phyloP scores from a whole-genome alignment of 306 rosid genomes.

The Acmispon strigosus region DNA sequence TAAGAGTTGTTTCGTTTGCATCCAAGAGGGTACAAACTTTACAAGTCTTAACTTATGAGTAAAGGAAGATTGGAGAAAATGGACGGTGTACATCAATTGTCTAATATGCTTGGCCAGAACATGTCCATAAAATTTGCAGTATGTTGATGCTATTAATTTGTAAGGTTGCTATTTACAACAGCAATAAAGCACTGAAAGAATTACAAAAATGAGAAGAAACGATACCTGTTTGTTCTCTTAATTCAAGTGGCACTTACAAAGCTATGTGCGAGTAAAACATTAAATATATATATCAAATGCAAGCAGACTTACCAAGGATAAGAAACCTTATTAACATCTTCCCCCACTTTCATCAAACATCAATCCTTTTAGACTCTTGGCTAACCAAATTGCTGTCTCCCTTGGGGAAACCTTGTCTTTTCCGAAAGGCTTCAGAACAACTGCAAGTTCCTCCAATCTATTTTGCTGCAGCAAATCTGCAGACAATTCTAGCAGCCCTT shows the following conservation, averaged over 20 bases:
- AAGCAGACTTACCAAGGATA: constrained; percentile 25
- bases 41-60: too few relatives aligned
- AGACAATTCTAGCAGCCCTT: constrained; percentile 80
- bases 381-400: constrained; percentile 97
- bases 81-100: not conserved
- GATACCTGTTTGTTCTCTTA: constrained; percentile 23
- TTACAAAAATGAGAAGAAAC: constrained; percentile 16
- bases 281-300: constrained; percentile 16
- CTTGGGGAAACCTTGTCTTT: constrained; percentile 89
- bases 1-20: too few relatives aligned
- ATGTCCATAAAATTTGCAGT: not conserved
- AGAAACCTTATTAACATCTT: constrained; percentile 37
- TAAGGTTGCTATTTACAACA: constrained; percentile 57
- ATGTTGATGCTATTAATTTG: constrained; percentile 26
- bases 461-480: constrained; percentile 79
- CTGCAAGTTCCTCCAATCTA: constrained; percentile 77
- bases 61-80: not conserved
- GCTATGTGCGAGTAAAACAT: constrained; percentile 18
- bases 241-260: constrained; percentile 33
- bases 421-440: constrained; percentile 86
- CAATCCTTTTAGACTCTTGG: constrained; percentile 91
- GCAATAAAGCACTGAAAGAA: constrained; percentile 43
- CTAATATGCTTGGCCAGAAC: not conserved
- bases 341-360: constrained; percentile 56
- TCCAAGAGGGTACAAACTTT: too few relatives aligned